Conservation (phyloP, 208 protist genomes). For the Leishmania gerbilli region DNA sequence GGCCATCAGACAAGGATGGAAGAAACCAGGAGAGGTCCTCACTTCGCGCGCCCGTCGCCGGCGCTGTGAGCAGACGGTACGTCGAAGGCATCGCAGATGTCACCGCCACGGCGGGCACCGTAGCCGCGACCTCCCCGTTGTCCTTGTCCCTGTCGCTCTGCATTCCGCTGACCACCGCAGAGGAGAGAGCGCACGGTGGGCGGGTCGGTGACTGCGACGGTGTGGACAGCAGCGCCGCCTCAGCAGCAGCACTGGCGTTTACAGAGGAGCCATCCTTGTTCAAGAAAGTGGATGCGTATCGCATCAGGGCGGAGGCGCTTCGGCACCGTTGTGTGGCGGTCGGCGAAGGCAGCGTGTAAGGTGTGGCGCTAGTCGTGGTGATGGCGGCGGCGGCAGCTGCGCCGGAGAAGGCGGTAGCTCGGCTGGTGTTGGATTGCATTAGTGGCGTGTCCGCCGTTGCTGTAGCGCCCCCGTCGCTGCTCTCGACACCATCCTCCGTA, state of each 20-base stretch:
- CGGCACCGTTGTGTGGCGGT: not conserved
- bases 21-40: not conserved
- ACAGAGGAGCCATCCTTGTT: not conserved
- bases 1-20: not conserved
- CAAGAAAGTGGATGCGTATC: not conserved
- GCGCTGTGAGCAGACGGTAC: not conserved
- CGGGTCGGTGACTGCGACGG: not conserved
- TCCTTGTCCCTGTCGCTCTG: not conserved
- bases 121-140: not conserved
- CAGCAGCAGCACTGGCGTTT: not conserved
- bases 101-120: not conserved
- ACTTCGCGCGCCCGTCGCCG: not conserved
- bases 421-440: slow-evolving; percentile 2
- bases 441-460: not conserved
- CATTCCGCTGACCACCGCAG: not conserved
- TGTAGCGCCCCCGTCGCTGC: slow-evolving; percentile 7
- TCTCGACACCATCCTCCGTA: not conserved
- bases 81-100: not conserved
- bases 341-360: not conserved
- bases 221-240: not conserved
- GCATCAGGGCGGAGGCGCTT: not conserved
- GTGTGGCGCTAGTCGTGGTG: not conserved
- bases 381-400: not conserved
- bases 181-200: not conserved
- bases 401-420: not conserved